Conservation (phyloP, 1,139 yeast genomes). For the Candida sp. region DNA sequence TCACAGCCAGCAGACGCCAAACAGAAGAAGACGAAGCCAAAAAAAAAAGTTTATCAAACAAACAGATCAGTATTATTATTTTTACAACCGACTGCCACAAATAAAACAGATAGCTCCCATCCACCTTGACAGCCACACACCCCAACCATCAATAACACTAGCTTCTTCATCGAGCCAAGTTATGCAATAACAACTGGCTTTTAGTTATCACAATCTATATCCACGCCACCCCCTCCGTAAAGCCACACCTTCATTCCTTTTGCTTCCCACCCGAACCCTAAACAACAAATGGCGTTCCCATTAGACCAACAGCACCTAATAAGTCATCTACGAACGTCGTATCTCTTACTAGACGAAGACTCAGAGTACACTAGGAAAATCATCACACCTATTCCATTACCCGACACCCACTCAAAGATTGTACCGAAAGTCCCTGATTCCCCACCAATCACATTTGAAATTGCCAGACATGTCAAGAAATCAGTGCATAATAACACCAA, state of each 20-base stretch:
- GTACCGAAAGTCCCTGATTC: constrained; percentile 22
- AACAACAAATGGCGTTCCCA: constrained; percentile 38
- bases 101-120: background rate
- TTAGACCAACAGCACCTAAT: constrained; percentile 33
- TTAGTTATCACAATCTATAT: background rate
- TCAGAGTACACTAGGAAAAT: constrained; percentile 28
- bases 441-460: constrained; percentile 40
- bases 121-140: too few relatives aligned
- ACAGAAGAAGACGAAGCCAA: background rate
- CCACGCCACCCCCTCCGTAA: background rate
- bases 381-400: constrained; percentile 21
- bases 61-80: background rate
- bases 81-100: background rate
- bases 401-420: constrained; percentile 5
- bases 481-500: constrained; percentile 8
- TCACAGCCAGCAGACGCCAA: too few relatives aligned
- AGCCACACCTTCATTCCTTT: background rate
- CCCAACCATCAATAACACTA: background rate
- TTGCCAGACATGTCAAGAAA: constrained; percentile 25
- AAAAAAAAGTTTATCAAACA: background rate
- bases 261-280: background rate
- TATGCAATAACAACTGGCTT: background rate
- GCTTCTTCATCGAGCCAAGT: background rate
- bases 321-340: constrained; percentile 35
- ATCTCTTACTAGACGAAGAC: constrained; percentile 29